Evolutionary conservation across 2,329 filamentous ascomycete genomes (phyloP), one percentile per base, ranked within the genome.

Genomic region (Colletotrichum scovillei): DNA sequence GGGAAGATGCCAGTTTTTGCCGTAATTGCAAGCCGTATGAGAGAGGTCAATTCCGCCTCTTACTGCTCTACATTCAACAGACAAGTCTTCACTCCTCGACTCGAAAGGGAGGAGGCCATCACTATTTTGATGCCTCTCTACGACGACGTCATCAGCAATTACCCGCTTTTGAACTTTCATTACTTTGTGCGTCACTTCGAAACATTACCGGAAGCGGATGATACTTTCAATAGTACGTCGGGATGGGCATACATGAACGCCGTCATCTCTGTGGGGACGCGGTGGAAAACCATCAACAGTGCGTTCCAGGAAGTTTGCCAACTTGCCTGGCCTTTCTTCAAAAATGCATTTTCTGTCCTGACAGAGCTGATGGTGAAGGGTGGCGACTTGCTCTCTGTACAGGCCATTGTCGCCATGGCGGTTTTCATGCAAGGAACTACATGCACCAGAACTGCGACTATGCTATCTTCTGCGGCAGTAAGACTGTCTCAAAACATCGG

Each of bases 31-130:
- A 73, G 57, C 22, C 67, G 60, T 9, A 66, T 74, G 38, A 63
- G 52, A 32, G 66, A 69, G n/a, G 26, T 72, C 14, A 65, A 69
- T 4, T 65, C 73, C 5, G 65, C 60, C 1, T 69, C 71, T 16
- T 66, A 73, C n/a, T 72, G 69, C 11, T 72, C 73, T 32, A 74
- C 73, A 4, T 74, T 74, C 57, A 57, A 62, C 52, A 64, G 73
- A 30, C 65, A 69, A 22, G 62, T 58, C 52, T 74, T 73, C 30
- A 74, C 73, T 11, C 66, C 66, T 28, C 63, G 56, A 12, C 63
- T 75, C 6, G 53, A 65, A 19, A 38, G 71, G n/a, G 65, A 64
- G 7, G 71, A 70, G 22, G 67, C 67, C 11, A 66, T 71, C 63
- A 67, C 42, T 4, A 52, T 74, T 7, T 19, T 72, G 56, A 59